Evolutionary conservation across 2,329 filamentous ascomycete genomes (phyloP), one percentile per base, ranked within the genome.

Genomic region (Fusarium sp.): DNA sequence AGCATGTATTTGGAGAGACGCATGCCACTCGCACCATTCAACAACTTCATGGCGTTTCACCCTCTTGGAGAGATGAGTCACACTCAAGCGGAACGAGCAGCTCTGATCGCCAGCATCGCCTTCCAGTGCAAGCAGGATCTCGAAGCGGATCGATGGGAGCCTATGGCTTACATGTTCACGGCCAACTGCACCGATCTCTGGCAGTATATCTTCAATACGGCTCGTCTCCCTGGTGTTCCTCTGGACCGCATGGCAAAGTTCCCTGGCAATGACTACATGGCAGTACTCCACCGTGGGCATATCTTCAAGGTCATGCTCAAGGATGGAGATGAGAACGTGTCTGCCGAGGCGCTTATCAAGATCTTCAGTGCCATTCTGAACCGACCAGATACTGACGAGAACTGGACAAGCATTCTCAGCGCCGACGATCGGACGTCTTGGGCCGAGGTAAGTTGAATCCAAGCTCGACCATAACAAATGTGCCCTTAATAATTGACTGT

Each of bases 391-490:
- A 43, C 35, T 16, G 22, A 29, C 6, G 65, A 72, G 18, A 60
- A 22, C 22, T 73, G 71, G 71, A 57, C 68, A 2, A 68, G 71
- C 16, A 73, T 73, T 56, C 65, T 73, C 16, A 66, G 61, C 14
- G 54, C 71, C 13, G 71, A 73, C 41, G 68, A 73, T 52, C 71
- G 71, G 6, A 66, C 43, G n/a, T 71, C 68, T 5, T 73, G 71
- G 71, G 43, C 64, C 3, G 24, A 68, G 58, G 71, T 68, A 71
- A 52, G 70, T 71, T 37, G 5, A 24, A 16, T 2, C 4, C 2
- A 22, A 1, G n/a, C 27, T 24, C 31, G 6, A 24, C 11, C 20
- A 4, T 14, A 22, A 16, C 3, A 9, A 27, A 2, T 37, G 22
- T 20, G 5, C 43, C 27, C 16, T 64, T 68, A 9, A 45, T 71